Percentiles rank a stretch among this genome's conserved stretches.
These are phyloP conservation scores for Colletotrichum truncatum DNA, from an alignment of 2,329 filamentous ascomycete genomes.

Conservation along the genomic window DNA sequence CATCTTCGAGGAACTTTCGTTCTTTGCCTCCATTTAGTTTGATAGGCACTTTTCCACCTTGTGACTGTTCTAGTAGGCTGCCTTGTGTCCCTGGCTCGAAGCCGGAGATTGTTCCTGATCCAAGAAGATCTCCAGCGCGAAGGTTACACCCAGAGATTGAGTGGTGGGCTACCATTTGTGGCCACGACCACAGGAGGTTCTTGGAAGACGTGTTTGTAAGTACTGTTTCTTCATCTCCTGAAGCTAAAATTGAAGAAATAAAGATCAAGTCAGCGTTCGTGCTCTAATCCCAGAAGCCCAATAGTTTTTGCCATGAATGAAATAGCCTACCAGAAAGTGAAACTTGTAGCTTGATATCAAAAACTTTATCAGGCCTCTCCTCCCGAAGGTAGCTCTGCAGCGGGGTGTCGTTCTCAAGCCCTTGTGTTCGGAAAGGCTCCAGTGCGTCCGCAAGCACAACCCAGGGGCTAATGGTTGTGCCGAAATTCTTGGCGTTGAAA, in stretches of 20 bases:
- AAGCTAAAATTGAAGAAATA: not conserved
- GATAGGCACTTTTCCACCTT: conserved; percentile 72
- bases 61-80: conserved; percentile 76
- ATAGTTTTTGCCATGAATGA: too few relatives aligned
- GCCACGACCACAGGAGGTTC: conserved; percentile 80
- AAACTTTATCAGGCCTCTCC: conserved; percentile 45
- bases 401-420: conserved; percentile 42
- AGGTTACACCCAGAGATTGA: conserved; percentile 80
- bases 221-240: conserved; percentile 44
- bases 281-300: too few relatives aligned
- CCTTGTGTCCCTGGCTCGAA: conserved; percentile 70
- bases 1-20: conserved; percentile 77
- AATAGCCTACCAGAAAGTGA: conserved; percentile 47
- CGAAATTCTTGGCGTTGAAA: conserved; percentile 69
- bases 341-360: conserved; percentile 49
- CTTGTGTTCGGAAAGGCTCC: conserved; percentile 34
- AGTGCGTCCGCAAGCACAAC: conserved; percentile 69
- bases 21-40: conserved; percentile 71
- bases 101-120: conserved; percentile 79
- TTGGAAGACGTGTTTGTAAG: conserved; percentile 44
- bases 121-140: conserved; percentile 77
- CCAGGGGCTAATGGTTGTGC: conserved; percentile 69
- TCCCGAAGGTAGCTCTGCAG: conserved; percentile 63
- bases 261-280: not conserved
- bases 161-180: conserved; percentile 86